A percentile compares a stretch with the other conserved stretches of the same genome.
Conservation (phyloP, 2,329 filamentous ascomycete genomes). For the Aspergillus sp. region DNA sequence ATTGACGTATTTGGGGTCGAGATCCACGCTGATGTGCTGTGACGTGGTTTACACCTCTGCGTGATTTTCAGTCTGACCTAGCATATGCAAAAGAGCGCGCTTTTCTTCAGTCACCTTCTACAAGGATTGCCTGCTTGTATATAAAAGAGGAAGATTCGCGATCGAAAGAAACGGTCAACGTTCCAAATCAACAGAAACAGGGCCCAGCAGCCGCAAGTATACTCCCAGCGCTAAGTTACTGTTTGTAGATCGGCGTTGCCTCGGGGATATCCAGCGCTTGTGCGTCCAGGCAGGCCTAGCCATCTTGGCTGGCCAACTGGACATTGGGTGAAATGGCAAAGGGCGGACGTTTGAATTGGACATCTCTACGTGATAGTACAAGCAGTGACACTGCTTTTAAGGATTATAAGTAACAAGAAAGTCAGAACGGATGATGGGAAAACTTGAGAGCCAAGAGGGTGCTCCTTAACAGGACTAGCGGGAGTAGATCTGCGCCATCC, state of each 20-base stretch:
- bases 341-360: not conserved
- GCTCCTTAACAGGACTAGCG: not conserved
- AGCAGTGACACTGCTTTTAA: not conserved
- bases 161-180: not conserved
- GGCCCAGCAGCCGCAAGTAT: conserved; percentile 3
- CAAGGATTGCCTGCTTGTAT: no score
- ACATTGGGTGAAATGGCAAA: not conserved
- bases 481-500: not conserved
- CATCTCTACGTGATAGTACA: not conserved
- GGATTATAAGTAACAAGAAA: not conserved
- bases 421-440: not conserved
- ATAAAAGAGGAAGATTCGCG: not conserved
- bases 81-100: no score
- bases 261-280: conserved; percentile 19
- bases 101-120: no score
- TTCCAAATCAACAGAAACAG: conserved; percentile 12
- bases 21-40: no score
- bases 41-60: no score
- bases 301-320: conserved; percentile 10
- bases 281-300: conserved; percentile 14
- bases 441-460: not conserved
- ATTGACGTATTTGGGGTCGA: not conserved
- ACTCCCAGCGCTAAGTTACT: not conserved
- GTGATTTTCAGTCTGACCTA: no score
- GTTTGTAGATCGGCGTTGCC: conserved; percentile 20